Evolutionary conservation across 768 basidiomycete genomes (phyloP).

Genomic region (Cystobasidium ongulense): DNA sequence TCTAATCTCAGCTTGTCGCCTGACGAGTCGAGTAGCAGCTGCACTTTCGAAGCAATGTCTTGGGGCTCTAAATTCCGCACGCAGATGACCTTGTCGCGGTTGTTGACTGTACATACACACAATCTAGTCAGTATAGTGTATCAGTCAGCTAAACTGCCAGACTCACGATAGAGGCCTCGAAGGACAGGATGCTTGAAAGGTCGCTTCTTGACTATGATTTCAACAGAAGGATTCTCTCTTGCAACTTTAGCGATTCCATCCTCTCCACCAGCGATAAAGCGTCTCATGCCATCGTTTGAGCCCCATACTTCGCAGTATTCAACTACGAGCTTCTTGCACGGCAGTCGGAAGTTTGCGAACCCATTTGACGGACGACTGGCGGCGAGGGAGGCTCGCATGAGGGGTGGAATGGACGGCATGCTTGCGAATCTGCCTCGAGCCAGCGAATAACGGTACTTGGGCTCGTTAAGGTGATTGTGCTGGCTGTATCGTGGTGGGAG

Average conservation of each 20-base stretch:
- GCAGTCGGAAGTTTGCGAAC: conserved; percentile 56
- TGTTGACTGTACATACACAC: conserved; percentile 56
- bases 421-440: neutral
- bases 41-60: conserved; percentile 66
- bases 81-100: conserved; percentile 77
- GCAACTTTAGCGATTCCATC: conserved; percentile 51
- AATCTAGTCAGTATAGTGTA: neutral
- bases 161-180: conserved; percentile 71
- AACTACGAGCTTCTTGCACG: conserved; percentile 75
- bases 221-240: conserved; percentile 67
- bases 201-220: conserved; percentile 70
- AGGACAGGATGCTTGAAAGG: conserved; percentile 68
- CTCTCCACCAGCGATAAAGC: conserved; percentile 51
- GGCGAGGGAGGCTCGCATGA: conserved; percentile 5
- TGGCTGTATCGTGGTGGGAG: no score
- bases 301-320: conserved; percentile 79
- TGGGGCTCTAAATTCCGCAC: conserved; percentile 66
- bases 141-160: neutral
- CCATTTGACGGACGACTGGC: conserved; percentile 5
- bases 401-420: neutral
- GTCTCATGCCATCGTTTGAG: conserved; percentile 63
- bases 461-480: no score
- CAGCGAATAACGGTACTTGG: no score
- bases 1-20: conserved; percentile 75
- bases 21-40: conserved; percentile 75